These are phyloP conservation scores for Blepharisma stoltei DNA, from an alignment of 73 alveolate species.

Conservation along the genomic window DNA sequence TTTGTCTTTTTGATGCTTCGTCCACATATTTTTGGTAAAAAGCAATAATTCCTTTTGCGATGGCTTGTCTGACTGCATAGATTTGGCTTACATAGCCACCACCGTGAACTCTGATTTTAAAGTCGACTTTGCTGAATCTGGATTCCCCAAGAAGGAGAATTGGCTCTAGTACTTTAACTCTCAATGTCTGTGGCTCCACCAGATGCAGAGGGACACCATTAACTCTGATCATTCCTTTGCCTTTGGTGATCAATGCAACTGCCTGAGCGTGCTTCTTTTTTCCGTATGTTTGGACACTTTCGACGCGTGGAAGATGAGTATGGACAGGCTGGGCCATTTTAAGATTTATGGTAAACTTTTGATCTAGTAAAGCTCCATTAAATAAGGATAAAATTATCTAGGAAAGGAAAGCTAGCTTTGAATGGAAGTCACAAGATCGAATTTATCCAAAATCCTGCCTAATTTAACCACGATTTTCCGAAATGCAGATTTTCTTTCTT, in stretches of 20 bases:
- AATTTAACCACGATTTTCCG: no score
- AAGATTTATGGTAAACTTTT: no score
- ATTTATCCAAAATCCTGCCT: no score
- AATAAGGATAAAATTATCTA: no score
- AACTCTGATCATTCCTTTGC: conserved; percentile 80
- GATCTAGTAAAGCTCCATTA: no score
- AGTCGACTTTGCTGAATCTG: conserved; percentile 67
- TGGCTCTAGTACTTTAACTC: conserved; percentile 83
- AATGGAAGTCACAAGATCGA: no score
- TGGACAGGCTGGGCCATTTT: conserved; percentile 24
- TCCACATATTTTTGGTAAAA: conserved; percentile 78
- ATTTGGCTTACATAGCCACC: conserved; percentile 85
- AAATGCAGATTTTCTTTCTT: no score
- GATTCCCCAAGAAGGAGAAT: conserved; percentile 79
- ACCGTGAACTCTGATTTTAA: conserved; percentile 83
- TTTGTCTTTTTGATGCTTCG: conserved; percentile 79
- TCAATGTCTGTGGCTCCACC: conserved; percentile 78
- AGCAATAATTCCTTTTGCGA: conserved; percentile 83
- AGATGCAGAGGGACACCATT: conserved; percentile 79
- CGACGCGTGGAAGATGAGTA: conserved; percentile 26
- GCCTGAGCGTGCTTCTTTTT: conserved; percentile 89
- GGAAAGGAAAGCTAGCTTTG: no score
- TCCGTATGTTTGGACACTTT: conserved; percentile 81
- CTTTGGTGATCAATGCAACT: conserved; percentile 72
- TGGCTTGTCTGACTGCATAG: conserved; percentile 89